A percentile compares a stretch with the other conserved stretches of the same genome.
Conservation (phyloP, 192 early-diverging fungal genomes). For the Endogone sp. region DNA sequence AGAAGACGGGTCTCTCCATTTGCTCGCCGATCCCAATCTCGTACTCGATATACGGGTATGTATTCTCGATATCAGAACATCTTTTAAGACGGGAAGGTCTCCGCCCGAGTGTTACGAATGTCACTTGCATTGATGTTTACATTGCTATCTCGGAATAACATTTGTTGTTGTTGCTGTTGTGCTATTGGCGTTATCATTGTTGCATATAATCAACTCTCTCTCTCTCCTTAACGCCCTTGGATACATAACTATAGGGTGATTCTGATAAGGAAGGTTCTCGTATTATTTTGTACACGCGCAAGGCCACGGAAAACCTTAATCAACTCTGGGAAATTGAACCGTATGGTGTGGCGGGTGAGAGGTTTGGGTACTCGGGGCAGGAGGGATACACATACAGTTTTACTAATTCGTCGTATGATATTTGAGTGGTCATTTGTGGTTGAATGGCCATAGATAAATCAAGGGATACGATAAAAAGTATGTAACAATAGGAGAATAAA, state of each 20-base stretch:
- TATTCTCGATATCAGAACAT: not conserved
- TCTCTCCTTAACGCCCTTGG: not conserved
- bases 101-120: too few relatives aligned
- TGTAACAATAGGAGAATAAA: too few relatives aligned
- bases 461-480: too few relatives aligned
- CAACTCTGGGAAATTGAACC: conserved; percentile 30
- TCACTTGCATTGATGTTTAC: too few relatives aligned
- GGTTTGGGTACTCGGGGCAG: not conserved
- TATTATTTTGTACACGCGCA: conserved; percentile 30
- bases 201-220: not conserved
- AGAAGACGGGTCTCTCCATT: conserved; percentile 20
- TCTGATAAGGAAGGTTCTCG: conserved; percentile 26
- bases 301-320: conserved; percentile 27
- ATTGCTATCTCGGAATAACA: too few relatives aligned
- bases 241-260: conserved; percentile 14
- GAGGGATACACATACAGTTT: not conserved
- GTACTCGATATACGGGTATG: conserved; percentile 32
- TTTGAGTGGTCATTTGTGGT: too few relatives aligned
- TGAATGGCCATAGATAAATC: too few relatives aligned
- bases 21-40: conserved; percentile 21
- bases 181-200: not conserved
- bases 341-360: conserved; percentile 3
- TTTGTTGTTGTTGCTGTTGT: too few relatives aligned
- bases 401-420: not conserved
- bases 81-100: not conserved